A percentile compares a stretch with the other conserved stretches of the same genome.
phyloP scores from a whole-genome alignment of 2,329 filamentous ascomycete genomes.

The Fusarium dlaminii region DNA sequence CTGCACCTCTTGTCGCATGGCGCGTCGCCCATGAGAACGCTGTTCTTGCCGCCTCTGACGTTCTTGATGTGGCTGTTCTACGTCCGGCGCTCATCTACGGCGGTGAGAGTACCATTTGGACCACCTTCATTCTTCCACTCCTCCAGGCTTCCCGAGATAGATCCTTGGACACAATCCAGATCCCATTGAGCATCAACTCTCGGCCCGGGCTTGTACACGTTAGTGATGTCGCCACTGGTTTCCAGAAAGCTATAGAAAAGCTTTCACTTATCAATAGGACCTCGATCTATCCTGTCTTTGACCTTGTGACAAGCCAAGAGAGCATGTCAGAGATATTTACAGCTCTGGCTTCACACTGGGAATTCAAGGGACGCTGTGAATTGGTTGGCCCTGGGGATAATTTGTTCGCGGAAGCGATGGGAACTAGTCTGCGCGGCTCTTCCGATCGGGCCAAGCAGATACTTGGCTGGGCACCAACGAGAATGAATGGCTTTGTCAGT shows the following conservation, averaged over 20 bases:
- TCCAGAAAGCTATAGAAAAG: background rate
- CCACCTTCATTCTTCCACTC: background rate
- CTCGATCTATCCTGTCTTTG: background rate
- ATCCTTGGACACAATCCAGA: rapidly evolving
- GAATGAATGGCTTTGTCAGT: rapidly evolving
- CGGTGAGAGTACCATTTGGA: background rate
- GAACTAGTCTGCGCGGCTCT: background rate
- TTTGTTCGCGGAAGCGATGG: background rate
- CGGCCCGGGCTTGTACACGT: background rate
- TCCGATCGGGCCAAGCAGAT: background rate
- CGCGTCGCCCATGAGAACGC: background rate
- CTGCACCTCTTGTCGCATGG: rapidly evolving
- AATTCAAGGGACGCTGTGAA: background rate
- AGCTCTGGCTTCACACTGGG: rapidly evolving
- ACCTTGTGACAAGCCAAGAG: background rate
- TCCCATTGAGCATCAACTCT: background rate
- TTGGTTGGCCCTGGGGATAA: background rate
- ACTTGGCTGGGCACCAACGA: rapidly evolving
- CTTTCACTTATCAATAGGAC: background rate
- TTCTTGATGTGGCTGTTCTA: background rate
- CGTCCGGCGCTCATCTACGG: background rate
- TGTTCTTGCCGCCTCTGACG: background rate
- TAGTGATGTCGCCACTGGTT: background rate
- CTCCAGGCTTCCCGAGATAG: background rate
- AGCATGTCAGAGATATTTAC: rapidly evolving